Percentiles rank a stretch among this genome's conserved stretches.
phyloP scores from a whole-genome alignment of 768 basidiomycete genomes.

The Rhizopogon roseolus region DNA sequence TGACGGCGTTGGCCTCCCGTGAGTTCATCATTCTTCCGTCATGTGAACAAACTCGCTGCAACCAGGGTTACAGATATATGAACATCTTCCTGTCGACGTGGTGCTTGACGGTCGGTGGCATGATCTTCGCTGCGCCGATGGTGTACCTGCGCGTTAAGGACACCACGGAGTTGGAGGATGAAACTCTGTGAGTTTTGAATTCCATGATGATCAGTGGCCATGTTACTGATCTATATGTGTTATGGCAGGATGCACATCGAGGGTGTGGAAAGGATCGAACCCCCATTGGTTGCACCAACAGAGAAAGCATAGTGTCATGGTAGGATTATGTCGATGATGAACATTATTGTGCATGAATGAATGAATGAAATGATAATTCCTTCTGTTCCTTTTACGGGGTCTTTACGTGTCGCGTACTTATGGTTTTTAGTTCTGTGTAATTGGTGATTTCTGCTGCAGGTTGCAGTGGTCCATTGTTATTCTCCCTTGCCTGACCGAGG shows the following conservation, averaged over 20 bases:
- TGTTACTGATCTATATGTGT: background rate
- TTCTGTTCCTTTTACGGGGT: background rate
- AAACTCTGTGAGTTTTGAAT: slow-evolving; percentile 37
- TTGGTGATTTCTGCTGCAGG: background rate
- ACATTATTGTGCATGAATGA: background rate
- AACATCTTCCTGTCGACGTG: slow-evolving; percentile 74
- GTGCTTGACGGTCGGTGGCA: slow-evolving; percentile 58
- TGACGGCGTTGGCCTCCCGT: slow-evolving; percentile 62
- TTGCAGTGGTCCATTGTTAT: too few relatives aligned
- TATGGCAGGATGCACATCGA: background rate
- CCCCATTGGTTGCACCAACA: background rate
- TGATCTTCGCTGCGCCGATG: slow-evolving; percentile 69
- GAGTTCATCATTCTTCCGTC: slow-evolving; percentile 21
- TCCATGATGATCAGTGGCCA: background rate
- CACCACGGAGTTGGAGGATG: slow-evolving; percentile 47
- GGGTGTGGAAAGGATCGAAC: slow-evolving; percentile 3
- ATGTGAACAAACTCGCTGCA: background rate
- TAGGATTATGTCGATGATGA: background rate
- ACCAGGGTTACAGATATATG: slow-evolving; percentile 44
- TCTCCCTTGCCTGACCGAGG: too few relatives aligned
- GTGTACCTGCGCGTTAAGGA: slow-evolving; percentile 65
- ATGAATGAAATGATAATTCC: background rate
- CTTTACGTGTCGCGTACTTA: background rate
- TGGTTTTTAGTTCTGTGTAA: background rate
- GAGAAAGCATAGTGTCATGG: background rate